These are phyloP conservation scores for Schwanniomyces sp. DNA, from an alignment of 805 yeast genomes.

Conservation along the genomic window DNA sequence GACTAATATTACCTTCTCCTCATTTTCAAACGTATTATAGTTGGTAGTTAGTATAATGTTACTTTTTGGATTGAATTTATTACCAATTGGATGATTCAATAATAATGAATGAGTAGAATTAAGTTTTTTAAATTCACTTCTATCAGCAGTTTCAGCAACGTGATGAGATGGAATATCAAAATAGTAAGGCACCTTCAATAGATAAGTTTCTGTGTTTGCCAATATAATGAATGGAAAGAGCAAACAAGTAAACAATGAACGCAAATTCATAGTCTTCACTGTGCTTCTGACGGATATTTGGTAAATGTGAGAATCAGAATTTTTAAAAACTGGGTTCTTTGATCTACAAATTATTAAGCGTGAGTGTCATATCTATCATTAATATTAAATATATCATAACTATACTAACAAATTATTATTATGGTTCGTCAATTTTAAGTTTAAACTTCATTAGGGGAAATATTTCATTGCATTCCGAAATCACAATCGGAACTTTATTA, in stretches of 20 bases:
- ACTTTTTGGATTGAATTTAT: slow-evolving; percentile 2
- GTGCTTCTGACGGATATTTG: not conserved
- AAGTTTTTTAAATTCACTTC: slow-evolving; percentile 2
- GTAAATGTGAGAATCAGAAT: not conserved
- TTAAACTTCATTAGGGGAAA: slow-evolving; percentile 4
- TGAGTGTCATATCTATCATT: not conserved
- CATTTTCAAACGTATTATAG: slow-evolving; percentile 9
- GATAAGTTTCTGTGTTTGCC: slow-evolving; percentile 40
- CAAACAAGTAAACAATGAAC: not conserved
- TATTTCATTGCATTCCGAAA: not conserved
- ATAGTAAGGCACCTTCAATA: slow-evolving; percentile 32
- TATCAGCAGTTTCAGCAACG: slow-evolving; percentile 5
- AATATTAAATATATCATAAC: not conserved
- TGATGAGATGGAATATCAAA: slow-evolving; percentile 21
- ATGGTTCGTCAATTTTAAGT: slow-evolving; percentile 1
- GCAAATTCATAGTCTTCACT: not conserved
- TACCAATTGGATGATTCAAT: slow-evolving; percentile 23
- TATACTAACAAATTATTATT: not conserved
- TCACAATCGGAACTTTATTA: not conserved
- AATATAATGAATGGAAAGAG: not conserved
- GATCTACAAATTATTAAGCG: not conserved
- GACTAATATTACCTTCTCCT: slow-evolving; percentile 21
- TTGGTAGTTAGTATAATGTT: not conserved
- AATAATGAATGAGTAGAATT: slow-evolving; percentile 21
- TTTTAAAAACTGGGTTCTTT: no score